These are phyloP conservation scores for Thalassiosira ordinaria DNA, from an alignment of 352 stramenopile species.

Conservation along the genomic window DNA sequence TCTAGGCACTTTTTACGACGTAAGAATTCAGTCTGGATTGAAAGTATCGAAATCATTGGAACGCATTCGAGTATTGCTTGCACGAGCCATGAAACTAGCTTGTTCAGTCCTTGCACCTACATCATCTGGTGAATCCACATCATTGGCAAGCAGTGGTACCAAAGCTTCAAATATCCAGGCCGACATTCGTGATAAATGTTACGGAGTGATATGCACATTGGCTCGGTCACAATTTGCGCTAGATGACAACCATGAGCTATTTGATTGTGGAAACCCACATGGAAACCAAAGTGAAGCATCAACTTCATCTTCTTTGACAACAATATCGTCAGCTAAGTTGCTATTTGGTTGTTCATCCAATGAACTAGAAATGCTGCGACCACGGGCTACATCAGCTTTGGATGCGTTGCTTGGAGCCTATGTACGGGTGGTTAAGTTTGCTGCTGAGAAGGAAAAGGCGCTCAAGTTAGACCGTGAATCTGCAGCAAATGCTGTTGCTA, in stretches of 20 bases:
- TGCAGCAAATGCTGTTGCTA: background rate
- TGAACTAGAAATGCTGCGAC: slow-evolving; percentile 73
- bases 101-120: slow-evolving; percentile 57
- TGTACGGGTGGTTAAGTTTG: slow-evolving; percentile 53
- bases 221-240: slow-evolving; percentile 57
- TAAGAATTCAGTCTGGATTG: slow-evolving; percentile 16
- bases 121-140: slow-evolving; percentile 50
- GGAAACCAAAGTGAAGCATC: background rate
- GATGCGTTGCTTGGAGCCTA: slow-evolving; percentile 72
- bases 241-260: slow-evolving; percentile 33
- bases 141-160: slow-evolving; percentile 21
- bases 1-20: slow-evolving; percentile 53
- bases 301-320: slow-evolving; percentile 21
- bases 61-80: slow-evolving; percentile 45
- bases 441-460: slow-evolving; percentile 14
- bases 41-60: slow-evolving; percentile 9
- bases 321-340: slow-evolving; percentile 62
- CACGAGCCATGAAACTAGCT: slow-evolving; percentile 44
- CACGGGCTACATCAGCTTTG: slow-evolving; percentile 67
- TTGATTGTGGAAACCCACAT: slow-evolving; percentile 45
- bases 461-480: background rate
- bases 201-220: slow-evolving; percentile 71
- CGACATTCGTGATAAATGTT: slow-evolving; percentile 73
- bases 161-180: slow-evolving; percentile 47
- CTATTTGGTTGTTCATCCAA: slow-evolving; percentile 76